Percentiles rank a stretch among this genome's conserved stretches.
These are phyloP conservation scores for Tricladium varicosporioides DNA, from an alignment of 2,329 filamentous ascomycete genomes.

Conservation along the genomic window DNA sequence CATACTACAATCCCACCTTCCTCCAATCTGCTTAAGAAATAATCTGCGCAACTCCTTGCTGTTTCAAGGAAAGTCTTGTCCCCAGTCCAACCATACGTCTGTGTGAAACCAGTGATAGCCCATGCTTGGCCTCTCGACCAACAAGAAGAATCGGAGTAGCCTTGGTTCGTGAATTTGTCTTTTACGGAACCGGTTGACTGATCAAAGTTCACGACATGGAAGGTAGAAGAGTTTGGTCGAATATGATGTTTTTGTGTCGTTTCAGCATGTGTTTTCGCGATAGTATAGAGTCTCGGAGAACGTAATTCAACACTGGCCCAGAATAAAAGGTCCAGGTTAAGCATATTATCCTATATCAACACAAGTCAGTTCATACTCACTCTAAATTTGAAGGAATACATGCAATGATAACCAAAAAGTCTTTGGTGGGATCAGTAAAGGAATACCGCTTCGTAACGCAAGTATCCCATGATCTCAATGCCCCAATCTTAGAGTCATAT, in stretches of 20 bases:
- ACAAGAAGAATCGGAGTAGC: constrained; percentile 41
- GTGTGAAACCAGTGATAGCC: constrained; percentile 46
- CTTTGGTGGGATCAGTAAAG: constrained; percentile 36
- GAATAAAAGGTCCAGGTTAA: constrained; percentile 44
- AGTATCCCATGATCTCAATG: constrained; percentile 44
- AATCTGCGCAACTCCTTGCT: constrained; percentile 42
- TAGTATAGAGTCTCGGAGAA: constrained; percentile 32
- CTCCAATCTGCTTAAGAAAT: constrained; percentile 41
- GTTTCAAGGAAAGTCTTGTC: constrained; percentile 42
- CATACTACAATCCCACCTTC: constrained; percentile 40
- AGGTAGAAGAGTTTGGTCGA: constrained; percentile 37
- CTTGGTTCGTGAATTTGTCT: constrained; percentile 47
- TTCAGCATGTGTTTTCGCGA: constrained; percentile 40
- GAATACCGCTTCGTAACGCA: constrained; percentile 40
- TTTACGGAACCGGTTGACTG: constrained; percentile 39
- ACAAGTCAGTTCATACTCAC: no score
- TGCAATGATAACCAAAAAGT: constrained; percentile 41
- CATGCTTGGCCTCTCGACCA: constrained; percentile 50
- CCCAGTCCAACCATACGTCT: constrained; percentile 46
- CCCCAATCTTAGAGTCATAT: constrained; percentile 35
- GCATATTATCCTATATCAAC: constrained; percentile 34
- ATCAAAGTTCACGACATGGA: constrained; percentile 47
- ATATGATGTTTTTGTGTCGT: constrained; percentile 41
- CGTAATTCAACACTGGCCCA: constrained; percentile 38
- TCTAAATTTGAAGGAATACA: no score